These are phyloP conservation scores for Aureobasidium mangrovei DNA, from an alignment of 2,329 filamentous ascomycete species.

Conservation along the genomic window DNA sequence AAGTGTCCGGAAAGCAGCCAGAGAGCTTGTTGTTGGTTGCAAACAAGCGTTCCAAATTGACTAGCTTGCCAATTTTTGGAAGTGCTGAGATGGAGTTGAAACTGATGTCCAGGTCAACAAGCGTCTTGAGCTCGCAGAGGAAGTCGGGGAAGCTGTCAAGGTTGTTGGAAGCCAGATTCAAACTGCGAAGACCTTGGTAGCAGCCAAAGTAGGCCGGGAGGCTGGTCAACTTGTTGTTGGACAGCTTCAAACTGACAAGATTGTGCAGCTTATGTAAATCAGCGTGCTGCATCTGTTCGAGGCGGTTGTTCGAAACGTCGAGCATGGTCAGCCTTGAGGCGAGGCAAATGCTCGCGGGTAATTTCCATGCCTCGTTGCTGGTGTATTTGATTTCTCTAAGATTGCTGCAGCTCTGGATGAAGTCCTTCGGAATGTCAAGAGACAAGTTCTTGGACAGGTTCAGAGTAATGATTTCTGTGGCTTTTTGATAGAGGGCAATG, in stretches of 20 bases:
- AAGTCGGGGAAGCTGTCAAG: slow-evolving; percentile 78
- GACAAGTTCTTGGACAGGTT: slow-evolving; percentile 90
- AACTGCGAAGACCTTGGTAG: slow-evolving; percentile 68
- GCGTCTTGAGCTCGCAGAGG: slow-evolving; percentile 67
- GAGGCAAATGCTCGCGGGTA: slow-evolving; percentile 75
- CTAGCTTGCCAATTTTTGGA: slow-evolving; percentile 70
- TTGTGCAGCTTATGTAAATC: slow-evolving; percentile 67
- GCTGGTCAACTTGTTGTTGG: slow-evolving; percentile 78
- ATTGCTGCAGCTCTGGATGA: slow-evolving; percentile 86
- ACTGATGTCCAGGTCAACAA: slow-evolving; percentile 91
- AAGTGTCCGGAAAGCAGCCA: slow-evolving; percentile 60
- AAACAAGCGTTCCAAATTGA: slow-evolving; percentile 76
- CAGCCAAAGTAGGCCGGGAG: slow-evolving; percentile 75
- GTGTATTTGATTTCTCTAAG: slow-evolving; percentile 92
- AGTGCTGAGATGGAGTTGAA: slow-evolving; percentile 83
- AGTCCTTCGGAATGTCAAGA: slow-evolving; percentile 87
- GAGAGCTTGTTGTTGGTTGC: slow-evolving; percentile 90
- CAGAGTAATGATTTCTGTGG: slow-evolving; percentile 84
- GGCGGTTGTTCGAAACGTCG: slow-evolving; percentile 87
- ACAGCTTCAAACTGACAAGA: slow-evolving; percentile 80
- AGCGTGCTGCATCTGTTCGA: slow-evolving; percentile 80
- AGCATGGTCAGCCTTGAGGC: slow-evolving; percentile 77
- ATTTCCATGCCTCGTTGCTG: slow-evolving; percentile 80
- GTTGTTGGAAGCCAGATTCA: slow-evolving; percentile 92
- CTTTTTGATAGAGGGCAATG: slow-evolving; percentile 85